Percentiles rank a stretch among this genome's conserved stretches.
phyloP scores from a whole-genome alignment of 108 stramenopile genomes.

The Nitzschia putrida region DNA sequence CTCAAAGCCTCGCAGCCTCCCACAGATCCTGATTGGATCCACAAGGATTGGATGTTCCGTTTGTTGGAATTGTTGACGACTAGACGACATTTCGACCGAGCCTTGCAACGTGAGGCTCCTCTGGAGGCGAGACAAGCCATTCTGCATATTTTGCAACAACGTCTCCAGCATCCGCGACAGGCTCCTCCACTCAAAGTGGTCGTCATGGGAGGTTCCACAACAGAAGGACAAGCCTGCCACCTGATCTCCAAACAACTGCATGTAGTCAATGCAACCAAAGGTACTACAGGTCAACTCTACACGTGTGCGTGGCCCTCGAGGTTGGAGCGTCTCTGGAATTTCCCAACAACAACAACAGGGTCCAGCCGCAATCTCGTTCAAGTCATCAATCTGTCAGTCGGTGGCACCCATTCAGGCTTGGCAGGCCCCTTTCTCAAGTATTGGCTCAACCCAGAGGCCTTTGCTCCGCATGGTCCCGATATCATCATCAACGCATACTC shows the following conservation, averaged over 20 bases:
- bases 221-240: background rate
- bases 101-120: background rate
- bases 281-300: background rate
- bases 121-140: background rate
- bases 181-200: background rate
- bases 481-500: slow-evolving; percentile 67
- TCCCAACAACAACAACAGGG: background rate
- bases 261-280: background rate
- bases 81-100: background rate
- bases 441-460: slow-evolving; percentile 19
- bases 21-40: background rate
- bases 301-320: slow-evolving; percentile 26
- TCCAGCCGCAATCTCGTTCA: background rate
- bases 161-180: background rate
- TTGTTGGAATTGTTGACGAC: background rate
- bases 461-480: slow-evolving; percentile 53
- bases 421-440: slow-evolving; percentile 45
- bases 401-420: slow-evolving; percentile 55
- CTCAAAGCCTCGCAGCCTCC: background rate
- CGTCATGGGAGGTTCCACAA: background rate
- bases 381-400: slow-evolving; percentile 43
- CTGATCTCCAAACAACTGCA: background rate
- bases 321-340: slow-evolving; percentile 14
- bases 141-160: background rate
- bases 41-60: background rate